phyloP scores from a whole-genome alignment of 805 yeast species.

The Metschnikowia reukaufii region DNA sequence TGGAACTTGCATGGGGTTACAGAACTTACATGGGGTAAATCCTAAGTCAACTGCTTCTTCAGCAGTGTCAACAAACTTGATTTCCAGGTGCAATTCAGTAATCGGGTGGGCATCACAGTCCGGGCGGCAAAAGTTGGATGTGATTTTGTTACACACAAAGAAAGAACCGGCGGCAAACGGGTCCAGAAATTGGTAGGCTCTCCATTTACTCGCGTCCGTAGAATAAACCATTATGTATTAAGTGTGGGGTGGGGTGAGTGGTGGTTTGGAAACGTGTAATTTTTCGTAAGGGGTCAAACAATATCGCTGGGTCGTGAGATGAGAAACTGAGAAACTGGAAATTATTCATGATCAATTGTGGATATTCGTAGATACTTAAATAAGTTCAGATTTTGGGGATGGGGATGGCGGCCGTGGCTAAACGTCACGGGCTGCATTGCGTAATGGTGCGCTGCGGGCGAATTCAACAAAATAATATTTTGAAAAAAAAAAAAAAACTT shows the following conservation, averaged over 20 bases:
- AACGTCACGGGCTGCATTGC: constrained; percentile 12
- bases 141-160: constrained; percentile 47
- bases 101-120: constrained; percentile 57
- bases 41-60: constrained; percentile 47
- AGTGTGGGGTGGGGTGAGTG: neutral
- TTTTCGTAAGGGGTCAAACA: neutral
- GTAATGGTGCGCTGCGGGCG: constrained; percentile 13
- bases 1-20: constrained; percentile 52
- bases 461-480: neutral
- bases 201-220: constrained; percentile 52
- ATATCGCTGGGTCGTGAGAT: constrained; percentile 5
- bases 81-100: constrained; percentile 44
- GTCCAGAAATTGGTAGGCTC: constrained; percentile 64
- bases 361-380: constrained; percentile 9
- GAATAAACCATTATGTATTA: constrained; percentile 38
- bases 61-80: constrained; percentile 43
- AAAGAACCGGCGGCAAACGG: constrained; percentile 65
- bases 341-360: neutral
- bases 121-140: constrained; percentile 59
- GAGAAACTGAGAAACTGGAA: neutral
- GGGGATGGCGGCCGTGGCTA: constrained; percentile 9
- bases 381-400: constrained; percentile 8
- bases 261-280: neutral
- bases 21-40: constrained; percentile 51
- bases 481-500: neutral